Base-by-base conservation (phyloP, 257 asterid species). In the Pogostemon cablin region DNA sequence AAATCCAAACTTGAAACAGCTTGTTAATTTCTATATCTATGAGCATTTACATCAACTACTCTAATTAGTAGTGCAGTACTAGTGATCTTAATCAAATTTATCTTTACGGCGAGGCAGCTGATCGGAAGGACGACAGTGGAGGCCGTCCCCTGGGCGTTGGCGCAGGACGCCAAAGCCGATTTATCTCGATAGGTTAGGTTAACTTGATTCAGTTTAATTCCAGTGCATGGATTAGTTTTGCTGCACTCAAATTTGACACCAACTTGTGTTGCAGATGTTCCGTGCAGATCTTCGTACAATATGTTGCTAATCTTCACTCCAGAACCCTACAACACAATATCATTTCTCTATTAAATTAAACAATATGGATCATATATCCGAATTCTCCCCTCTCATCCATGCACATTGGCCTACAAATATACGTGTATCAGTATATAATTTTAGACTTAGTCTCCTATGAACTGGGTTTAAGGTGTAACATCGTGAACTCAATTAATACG, bases 221-320 rank as follows among this genome's bases (percentile, higher is more conserved):
- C 78, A 65, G 4, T 70, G 67, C 85, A 81, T 0, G 85, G 82
- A 9, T 54, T 56, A 2, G 40, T 15, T 63, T 68, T 64, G 43
- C 86, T 81, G 77, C 86, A 81, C 0, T 68, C 79, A 4, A 81
- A 78, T 58, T 64, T 78, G 47, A 78, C 68, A 6, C 75, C 82
- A 9, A 84, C 39, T 37, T 41, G 40, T 9, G 84, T 65, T 44
- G 85, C 81, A 0, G 89, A 82, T 43, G 84, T 78, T 50, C 90
- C 90, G 12, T 64, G 85, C 37, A 85, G 62, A 62, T 85, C 86
- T 64, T 64, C 54, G 37, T 78, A 85, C 0, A 68, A 78, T 54
- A 75, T 48, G 44, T 64, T 69, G 56, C 82, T 78, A 25, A 83
- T 70, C 57, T 43, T 73, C 47, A 80, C 80, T 0, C 88, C 88